A percentile compares a stretch with the other conserved stretches of the same genome.
Evolutionary conservation across 2,329 filamentous ascomycete genomes (phyloP).

Genomic region (Ophidiomyces ophidiicola): DNA sequence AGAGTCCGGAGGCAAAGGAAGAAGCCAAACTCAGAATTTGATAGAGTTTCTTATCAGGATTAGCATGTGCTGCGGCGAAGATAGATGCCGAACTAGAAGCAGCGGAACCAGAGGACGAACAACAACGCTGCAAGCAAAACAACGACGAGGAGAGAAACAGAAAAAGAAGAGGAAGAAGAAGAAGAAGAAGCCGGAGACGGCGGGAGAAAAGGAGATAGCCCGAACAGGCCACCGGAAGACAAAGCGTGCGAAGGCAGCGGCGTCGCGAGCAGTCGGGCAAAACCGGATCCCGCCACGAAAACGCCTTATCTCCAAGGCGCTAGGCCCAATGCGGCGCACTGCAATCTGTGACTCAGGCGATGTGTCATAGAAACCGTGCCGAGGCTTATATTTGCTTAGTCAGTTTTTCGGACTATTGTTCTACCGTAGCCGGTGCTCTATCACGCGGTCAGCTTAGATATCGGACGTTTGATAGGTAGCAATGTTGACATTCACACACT

Average conservation of each 20-base stretch:
- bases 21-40: no score
- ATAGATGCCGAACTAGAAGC: neutral
- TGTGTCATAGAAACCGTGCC: no score
- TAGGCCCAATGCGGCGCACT: constrained; percentile 4
- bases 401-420: no score
- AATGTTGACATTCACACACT: no score
- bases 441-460: no score
- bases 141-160: neutral
- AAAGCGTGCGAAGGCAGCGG: neutral
- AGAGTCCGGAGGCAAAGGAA: neutral
- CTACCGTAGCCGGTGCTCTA: no score
- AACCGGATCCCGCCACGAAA: constrained; percentile 7
- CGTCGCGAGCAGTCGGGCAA: constrained; percentile 1
- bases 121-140: neutral
- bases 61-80: neutral
- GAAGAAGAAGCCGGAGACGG: neutral
- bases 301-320: constrained; percentile 7
- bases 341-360: constrained; percentile 6
- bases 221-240: neutral
- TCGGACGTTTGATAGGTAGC: no score
- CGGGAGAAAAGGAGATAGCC: neutral
- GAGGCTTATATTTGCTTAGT: no score
- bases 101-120: neutral
- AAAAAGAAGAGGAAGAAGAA: neutral
- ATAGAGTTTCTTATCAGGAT: no score